Evolutionary conservation across 805 yeast genomes (phyloP).

Genomic region (Candida nonsorbophila): DNA sequence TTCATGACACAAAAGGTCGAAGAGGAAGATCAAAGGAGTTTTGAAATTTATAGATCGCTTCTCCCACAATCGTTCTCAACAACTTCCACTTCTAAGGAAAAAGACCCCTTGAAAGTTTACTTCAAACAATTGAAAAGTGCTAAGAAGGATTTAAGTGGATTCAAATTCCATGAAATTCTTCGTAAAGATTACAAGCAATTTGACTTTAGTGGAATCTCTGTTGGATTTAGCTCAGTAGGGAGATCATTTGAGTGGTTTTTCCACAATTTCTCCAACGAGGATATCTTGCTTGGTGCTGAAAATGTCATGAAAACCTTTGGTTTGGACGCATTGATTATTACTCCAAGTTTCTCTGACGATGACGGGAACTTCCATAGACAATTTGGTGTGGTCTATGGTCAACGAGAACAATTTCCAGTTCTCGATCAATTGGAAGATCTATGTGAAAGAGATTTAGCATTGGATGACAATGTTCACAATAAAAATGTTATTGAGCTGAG

Average conservation of each 20-base stretch:
- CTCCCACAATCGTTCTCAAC: not conserved
- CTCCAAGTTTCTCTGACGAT: constrained; percentile 34
- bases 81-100: constrained; percentile 2
- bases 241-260: constrained; percentile 55
- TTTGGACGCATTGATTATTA: constrained; percentile 28
- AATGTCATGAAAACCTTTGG: constrained; percentile 12
- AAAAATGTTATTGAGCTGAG: constrained; percentile 7
- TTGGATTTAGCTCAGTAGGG: constrained; percentile 79
- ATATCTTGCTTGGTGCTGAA: constrained; percentile 17
- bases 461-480: constrained; percentile 20
- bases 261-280: constrained; percentile 15
- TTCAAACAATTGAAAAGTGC: constrained; percentile 32
- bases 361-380: constrained; percentile 17
- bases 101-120: too few species aligned
- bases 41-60: constrained; percentile 26
- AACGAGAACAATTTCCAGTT: not conserved
- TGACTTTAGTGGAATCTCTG: constrained; percentile 28
- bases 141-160: constrained; percentile 60
- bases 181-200: constrained; percentile 84
- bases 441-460: constrained; percentile 14
- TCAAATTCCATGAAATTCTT: constrained; percentile 57
- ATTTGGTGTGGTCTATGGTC: constrained; percentile 1
- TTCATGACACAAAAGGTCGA: constrained; percentile 64
- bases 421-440: constrained; percentile 3
- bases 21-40: constrained; percentile 46